Conservation (phyloP, 2,329 filamentous ascomycete species). For the Metarhizium rileyi region DNA sequence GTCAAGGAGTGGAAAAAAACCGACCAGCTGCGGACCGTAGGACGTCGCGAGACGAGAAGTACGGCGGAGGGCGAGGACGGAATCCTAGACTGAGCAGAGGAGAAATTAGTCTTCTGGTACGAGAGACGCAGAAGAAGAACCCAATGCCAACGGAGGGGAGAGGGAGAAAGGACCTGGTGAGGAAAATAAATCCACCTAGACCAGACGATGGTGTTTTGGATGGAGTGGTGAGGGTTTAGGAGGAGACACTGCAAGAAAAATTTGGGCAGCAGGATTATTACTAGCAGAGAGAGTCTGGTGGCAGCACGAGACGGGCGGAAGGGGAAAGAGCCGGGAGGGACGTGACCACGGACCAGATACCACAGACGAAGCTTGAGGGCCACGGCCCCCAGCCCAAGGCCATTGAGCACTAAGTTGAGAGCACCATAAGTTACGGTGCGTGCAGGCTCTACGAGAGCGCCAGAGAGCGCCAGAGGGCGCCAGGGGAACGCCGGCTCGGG, state of each 20-base stretch:
- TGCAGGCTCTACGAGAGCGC: too few relatives aligned
- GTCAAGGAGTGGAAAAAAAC: slow-evolving; percentile 20
- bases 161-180: slow-evolving; percentile 22
- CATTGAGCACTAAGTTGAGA: too few relatives aligned
- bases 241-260: slow-evolving; percentile 24
- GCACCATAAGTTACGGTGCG: too few relatives aligned
- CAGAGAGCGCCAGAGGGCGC: too few relatives aligned
- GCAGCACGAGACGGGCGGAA: slow-evolving; percentile 14
- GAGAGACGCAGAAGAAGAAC: slow-evolving; percentile 22
- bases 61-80: slow-evolving; percentile 21
- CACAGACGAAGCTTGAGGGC: too few relatives aligned
- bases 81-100: slow-evolving; percentile 15
- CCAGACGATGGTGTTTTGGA: slow-evolving; percentile 18
- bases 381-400: too few relatives aligned
- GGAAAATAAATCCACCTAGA: slow-evolving; percentile 24
- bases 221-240: slow-evolving; percentile 27
- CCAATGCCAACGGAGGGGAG: slow-evolving; percentile 22
- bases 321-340: slow-evolving; percentile 18
- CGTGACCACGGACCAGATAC: too few relatives aligned
- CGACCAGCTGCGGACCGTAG: slow-evolving; percentile 16
- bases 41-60: slow-evolving; percentile 20
- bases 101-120: slow-evolving; percentile 20
- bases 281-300: slow-evolving; percentile 5
- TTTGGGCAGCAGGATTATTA: slow-evolving; percentile 28
- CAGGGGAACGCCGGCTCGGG: too few relatives aligned